A percentile compares a stretch with the other conserved stretches of the same genome.
Conservation (phyloP, 176 grass and related monocot species). For the Avena insularis region DNA sequence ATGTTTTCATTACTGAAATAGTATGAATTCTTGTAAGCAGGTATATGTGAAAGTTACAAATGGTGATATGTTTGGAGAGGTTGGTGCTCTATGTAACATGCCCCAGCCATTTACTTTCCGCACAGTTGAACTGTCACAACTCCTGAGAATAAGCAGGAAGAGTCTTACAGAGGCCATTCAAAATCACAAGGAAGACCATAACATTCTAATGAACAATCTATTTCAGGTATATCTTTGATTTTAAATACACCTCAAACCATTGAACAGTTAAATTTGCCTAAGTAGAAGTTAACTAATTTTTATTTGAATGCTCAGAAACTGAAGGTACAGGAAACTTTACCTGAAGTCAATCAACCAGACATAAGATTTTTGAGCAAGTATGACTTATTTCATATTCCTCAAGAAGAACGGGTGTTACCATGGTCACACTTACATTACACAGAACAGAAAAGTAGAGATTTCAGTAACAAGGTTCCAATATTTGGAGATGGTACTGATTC, state of each 20-base stretch:
- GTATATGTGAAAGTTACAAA: constrained; percentile 50
- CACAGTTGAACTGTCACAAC: constrained; percentile 72
- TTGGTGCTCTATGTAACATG: constrained; percentile 57
- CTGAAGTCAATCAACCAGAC: constrained; percentile 49
- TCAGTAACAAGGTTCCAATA: constrained; percentile 31
- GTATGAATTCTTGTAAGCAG: constrained; percentile 50
- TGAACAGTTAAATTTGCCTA: constrained; percentile 13
- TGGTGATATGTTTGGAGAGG: constrained; percentile 79
- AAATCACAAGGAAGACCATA: constrained; percentile 68
- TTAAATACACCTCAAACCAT: background rate
- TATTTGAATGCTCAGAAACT: constrained; percentile 50
- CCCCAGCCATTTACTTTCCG: constrained; percentile 80
- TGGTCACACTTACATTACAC: constrained; percentile 24
- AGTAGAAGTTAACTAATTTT: constrained; percentile 16
- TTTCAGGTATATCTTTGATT: constrained; percentile 67
- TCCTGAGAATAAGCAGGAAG: constrained; percentile 74
- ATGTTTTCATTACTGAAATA: constrained; percentile 32
- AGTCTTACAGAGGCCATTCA: constrained; percentile 69
- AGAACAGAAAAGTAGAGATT: constrained; percentile 26
- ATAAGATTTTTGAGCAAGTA: constrained; percentile 39
- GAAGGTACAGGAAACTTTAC: constrained; percentile 49
- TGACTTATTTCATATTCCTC: constrained; percentile 45
- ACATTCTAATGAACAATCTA: constrained; percentile 76
- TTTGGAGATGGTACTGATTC: constrained; percentile 33
- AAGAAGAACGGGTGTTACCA: constrained; percentile 33